Percentiles rank a stretch among this genome's conserved stretches.
Evolutionary conservation across 2,329 filamentous ascomycete species (phyloP).

Genomic region (Didymella segeticola): DNA sequence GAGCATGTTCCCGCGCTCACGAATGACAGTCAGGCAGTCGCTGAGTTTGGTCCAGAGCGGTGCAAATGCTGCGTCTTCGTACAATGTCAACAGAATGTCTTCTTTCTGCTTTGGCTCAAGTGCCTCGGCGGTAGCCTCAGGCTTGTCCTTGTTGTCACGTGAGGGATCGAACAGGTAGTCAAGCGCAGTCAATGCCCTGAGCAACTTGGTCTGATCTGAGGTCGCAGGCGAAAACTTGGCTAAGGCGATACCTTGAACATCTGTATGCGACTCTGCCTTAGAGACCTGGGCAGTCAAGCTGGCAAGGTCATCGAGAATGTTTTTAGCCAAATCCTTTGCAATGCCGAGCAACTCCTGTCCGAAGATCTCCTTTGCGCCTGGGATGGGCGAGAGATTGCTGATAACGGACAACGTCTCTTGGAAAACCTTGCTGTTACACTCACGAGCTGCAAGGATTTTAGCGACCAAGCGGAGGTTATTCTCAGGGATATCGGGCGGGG

Average conservation of each 20-base stretch:
- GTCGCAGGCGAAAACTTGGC: conserved; percentile 95
- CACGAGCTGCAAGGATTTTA: conserved; percentile 92
- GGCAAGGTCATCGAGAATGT: conserved; percentile 83
- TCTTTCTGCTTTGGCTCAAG: conserved; percentile 72
- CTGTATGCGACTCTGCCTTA: conserved; percentile 85
- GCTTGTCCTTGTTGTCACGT: conserved; percentile 60
- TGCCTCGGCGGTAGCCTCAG: conserved; percentile 54
- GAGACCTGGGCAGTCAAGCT: conserved; percentile 86
- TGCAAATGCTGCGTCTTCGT: conserved; percentile 88
- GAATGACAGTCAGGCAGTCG: conserved; percentile 84
- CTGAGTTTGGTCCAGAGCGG: conserved; percentile 93
- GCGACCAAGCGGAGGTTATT: conserved; percentile 93
- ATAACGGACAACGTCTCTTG: conserved; percentile 98
- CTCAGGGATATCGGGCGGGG: conserved; percentile 84
- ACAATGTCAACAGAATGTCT: conserved; percentile 84
- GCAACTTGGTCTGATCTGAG: conserved; percentile 94
- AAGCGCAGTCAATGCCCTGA: conserved; percentile 89
- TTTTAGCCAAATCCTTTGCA: conserved; percentile 81
- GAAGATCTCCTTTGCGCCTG: conserved; percentile 86
- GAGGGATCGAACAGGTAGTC: conserved; percentile 95
- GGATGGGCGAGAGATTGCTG: conserved; percentile 94
- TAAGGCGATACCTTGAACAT: conserved; percentile 92
- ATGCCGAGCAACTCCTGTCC: conserved; percentile 91
- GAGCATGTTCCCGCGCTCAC: conserved; percentile 91
- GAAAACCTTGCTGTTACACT: conserved; percentile 98